A percentile compares a stretch with the other conserved stretches of the same genome.
These are phyloP conservation scores for Fraxinus floribunda DNA, from an alignment of 305 asterid genomes.

Conservation along the genomic window DNA sequence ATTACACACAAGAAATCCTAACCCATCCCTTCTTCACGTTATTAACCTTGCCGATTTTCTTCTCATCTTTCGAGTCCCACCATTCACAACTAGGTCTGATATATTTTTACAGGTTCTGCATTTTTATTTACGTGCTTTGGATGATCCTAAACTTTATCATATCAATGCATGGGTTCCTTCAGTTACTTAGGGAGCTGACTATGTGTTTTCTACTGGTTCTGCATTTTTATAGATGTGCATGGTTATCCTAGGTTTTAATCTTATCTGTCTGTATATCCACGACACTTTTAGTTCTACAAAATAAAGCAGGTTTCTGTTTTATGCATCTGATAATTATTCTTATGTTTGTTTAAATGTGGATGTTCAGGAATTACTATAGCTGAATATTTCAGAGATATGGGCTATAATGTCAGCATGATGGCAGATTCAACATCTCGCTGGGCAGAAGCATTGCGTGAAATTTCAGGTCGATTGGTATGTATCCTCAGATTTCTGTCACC, in stretches of 20 bases:
- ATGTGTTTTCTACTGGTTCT: background rate
- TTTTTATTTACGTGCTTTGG: background rate
- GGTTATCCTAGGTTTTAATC: background rate
- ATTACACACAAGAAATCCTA: background rate
- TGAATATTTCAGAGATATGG: conserved; percentile 98
- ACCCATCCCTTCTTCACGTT: background rate
- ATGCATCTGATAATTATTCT: background rate
- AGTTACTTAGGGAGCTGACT: conserved; percentile 1
- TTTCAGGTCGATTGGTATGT: conserved; percentile 95
- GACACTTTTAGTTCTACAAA: background rate
- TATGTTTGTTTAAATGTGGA: conserved; percentile 18
- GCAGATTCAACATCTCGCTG: conserved; percentile 98
- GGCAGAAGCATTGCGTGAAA: conserved; percentile 99
- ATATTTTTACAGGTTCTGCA: background rate
- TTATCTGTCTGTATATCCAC: background rate
- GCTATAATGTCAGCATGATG: conserved; percentile 99
- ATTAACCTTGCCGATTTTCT: background rate
- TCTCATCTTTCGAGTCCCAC: background rate
- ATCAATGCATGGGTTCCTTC: background rate
- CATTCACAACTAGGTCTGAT: background rate
- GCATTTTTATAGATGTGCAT: conserved; percentile 11
- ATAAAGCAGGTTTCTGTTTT: background rate
- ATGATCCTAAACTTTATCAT: background rate
- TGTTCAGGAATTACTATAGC: conserved; percentile 93
- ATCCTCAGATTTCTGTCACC: conserved; percentile 11